phyloP scores from a whole-genome alignment of 106 monocot species.

The Allium sativum region DNA sequence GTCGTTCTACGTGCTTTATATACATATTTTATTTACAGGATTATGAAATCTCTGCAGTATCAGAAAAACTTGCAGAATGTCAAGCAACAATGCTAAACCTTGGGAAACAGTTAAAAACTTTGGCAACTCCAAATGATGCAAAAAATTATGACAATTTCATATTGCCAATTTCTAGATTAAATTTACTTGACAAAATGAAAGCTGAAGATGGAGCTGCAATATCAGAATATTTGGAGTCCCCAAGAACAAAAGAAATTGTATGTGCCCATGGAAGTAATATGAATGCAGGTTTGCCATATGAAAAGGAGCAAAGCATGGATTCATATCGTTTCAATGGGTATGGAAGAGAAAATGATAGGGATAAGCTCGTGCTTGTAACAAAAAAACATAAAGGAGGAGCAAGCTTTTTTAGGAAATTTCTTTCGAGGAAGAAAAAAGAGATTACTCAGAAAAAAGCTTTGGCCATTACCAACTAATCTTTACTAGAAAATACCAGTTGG shows the following conservation, averaged over 20 bases:
- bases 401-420: conserved; percentile 12
- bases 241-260: conserved; percentile 40
- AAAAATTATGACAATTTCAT: conserved; percentile 39
- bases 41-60: conserved; percentile 49
- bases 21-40: conserved; percentile 28
- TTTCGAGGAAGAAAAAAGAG: conserved; percentile 9
- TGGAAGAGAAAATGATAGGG: background rate
- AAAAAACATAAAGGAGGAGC: conserved; percentile 13
- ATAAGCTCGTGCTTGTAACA: conserved; percentile 12
- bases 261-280: conserved; percentile 10
- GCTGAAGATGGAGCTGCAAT: conserved; percentile 14
- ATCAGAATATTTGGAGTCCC: conserved; percentile 16
- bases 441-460: conserved; percentile 7
- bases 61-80: conserved; percentile 67
- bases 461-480: background rate
- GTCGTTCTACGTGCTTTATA: too few relatives aligned
- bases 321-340: background rate
- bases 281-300: conserved; percentile 5
- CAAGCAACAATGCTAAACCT: conserved; percentile 58
- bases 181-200: conserved; percentile 23
- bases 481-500: too few relatives aligned
- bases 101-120: conserved; percentile 56
- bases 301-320: background rate
- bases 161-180: conserved; percentile 3
- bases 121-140: conserved; percentile 62